Percentiles rank a stretch among this genome's conserved stretches.
These are phyloP conservation scores for Nigrospora oryzae DNA, from an alignment of 2,329 filamentous ascomycete species.

Conservation along the genomic window DNA sequence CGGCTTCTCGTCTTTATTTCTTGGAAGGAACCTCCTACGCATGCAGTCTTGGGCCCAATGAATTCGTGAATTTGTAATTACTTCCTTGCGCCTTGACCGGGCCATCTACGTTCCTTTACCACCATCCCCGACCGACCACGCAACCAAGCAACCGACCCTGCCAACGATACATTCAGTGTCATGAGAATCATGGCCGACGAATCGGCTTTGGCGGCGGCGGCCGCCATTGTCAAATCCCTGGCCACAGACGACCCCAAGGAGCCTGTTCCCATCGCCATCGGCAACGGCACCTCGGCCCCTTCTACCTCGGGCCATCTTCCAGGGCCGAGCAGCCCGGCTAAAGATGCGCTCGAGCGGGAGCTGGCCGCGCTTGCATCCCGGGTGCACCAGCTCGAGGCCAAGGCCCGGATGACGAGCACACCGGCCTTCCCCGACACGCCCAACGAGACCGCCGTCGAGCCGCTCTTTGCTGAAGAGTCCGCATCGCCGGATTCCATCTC, in stretches of 20 bases:
- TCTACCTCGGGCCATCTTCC: constrained; percentile 53
- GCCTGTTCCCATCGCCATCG: constrained; percentile 25
- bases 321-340: constrained; percentile 66
- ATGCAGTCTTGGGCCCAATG: background rate
- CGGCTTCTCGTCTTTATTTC: background rate
- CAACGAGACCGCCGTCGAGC: constrained; percentile 58
- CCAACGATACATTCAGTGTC: background rate
- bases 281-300: constrained; percentile 18
- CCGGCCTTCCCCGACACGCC: constrained; percentile 69
- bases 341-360: constrained; percentile 74
- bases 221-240: constrained; percentile 44
- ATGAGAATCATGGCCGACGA: constrained; percentile 40
- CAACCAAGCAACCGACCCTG: background rate
- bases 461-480: constrained; percentile 52
- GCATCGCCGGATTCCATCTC: constrained; percentile 34
- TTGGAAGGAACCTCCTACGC: background rate
- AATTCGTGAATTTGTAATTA: constrained; percentile 1
- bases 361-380: constrained; percentile 69
- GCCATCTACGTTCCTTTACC: background rate
- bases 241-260: constrained; percentile 34
- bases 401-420: constrained; percentile 53
- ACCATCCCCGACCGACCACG: background rate
- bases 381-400: constrained; percentile 75
- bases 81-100: constrained; percentile 1
- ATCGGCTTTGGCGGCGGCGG: constrained; percentile 42